These are phyloP conservation scores for Plasmodium malariae DNA, from an alignment of 169 alveolate species.

Conservation along the genomic window DNA sequence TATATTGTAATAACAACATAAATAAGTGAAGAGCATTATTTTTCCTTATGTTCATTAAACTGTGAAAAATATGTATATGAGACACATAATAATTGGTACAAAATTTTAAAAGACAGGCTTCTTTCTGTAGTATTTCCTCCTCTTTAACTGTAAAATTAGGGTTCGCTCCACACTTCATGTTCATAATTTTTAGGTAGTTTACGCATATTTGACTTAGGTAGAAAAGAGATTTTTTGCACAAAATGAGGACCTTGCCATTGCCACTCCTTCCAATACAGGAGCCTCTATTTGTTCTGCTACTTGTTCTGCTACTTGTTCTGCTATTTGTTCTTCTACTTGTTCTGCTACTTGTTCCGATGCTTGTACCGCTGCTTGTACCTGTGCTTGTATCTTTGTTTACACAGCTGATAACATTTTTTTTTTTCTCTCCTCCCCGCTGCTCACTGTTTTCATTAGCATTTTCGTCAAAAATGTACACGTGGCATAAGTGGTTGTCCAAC, in stretches of 20 bases:
- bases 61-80: not conserved
- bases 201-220: slow-evolving; percentile 22
- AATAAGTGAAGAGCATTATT: not conserved
- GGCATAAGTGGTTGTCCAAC: slow-evolving; percentile 23
- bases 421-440: not conserved
- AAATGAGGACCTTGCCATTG: slow-evolving; percentile 4
- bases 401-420: not conserved
- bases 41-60: not conserved
- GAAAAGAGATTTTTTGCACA: slow-evolving; percentile 45
- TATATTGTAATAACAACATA: not conserved
- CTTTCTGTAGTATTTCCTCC: not conserved
- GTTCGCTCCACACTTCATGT: not conserved
- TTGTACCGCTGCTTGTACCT: too few relatives aligned
- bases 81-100: not conserved
- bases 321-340: too few relatives aligned
- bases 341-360: not conserved
- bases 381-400: not conserved
- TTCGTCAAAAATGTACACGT: slow-evolving; percentile 28
- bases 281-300: not conserved
- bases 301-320: too few relatives aligned
- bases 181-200: not conserved
- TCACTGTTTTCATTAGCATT: not conserved
- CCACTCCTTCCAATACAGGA: not conserved
- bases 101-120: not conserved
- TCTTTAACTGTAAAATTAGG: not conserved